phyloP scores from a whole-genome alignment of 257 asterid species.

The Apocynum venetum region DNA sequence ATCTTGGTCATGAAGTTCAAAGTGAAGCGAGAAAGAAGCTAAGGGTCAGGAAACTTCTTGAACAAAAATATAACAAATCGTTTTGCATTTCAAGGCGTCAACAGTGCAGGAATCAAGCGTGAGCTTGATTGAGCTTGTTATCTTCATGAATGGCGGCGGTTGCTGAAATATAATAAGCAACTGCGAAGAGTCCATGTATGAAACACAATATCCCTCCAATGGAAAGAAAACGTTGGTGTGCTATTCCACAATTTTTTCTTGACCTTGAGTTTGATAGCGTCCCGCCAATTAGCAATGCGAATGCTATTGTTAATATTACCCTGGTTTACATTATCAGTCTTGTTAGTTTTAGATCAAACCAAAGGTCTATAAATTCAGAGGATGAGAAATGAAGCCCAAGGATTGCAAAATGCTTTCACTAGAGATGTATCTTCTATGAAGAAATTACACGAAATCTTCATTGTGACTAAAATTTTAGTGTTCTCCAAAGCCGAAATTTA shows the following conservation, averaged over 20 bases:
- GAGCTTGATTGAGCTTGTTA: constrained; percentile 25
- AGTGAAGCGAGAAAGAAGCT: neutral
- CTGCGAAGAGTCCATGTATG: constrained; percentile 59
- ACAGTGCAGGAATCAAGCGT: neutral
- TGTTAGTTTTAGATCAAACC: too few relatives aligned
- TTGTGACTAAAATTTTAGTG: too few relatives aligned
- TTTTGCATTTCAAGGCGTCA: neutral
- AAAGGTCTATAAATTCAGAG: too few relatives aligned
- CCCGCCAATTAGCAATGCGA: constrained; percentile 51
- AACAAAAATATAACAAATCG: neutral
- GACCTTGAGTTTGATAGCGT: constrained; percentile 35
- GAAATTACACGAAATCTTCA: neutral
- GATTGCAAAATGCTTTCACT: too few relatives aligned
- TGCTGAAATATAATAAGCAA: constrained; percentile 48
- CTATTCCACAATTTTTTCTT: constrained; percentile 51
- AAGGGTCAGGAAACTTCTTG: neutral
- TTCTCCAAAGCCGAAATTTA: too few relatives aligned
- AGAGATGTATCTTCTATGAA: neutral
- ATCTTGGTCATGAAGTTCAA: too few relatives aligned
- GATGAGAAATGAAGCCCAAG: too few relatives aligned
- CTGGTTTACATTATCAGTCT: constrained; percentile 19
- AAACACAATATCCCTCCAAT: constrained; percentile 65
- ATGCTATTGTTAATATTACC: constrained; percentile 47
- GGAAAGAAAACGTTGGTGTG: constrained; percentile 46
- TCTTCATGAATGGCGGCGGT: constrained; percentile 45